These are phyloP conservation scores for Pisolithus microcarpus DNA, from an alignment of 768 basidiomycete species.

Conservation along the genomic window DNA sequence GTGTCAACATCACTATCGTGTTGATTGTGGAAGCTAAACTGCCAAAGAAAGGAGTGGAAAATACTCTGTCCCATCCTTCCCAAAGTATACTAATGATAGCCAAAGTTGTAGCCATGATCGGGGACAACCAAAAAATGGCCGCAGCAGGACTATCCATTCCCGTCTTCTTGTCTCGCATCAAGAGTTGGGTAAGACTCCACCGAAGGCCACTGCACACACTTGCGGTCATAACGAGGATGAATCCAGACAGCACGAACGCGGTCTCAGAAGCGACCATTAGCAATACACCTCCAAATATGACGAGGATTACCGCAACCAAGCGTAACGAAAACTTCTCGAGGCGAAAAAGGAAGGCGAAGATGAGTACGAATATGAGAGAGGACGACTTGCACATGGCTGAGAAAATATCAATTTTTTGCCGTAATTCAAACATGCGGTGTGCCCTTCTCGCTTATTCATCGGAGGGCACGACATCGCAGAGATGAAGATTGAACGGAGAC, in stretches of 20 bases:
- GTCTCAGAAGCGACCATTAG: constrained; percentile 97
- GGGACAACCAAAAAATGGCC: constrained; percentile 91
- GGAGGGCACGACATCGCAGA: background rate
- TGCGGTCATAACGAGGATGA: constrained; percentile 81
- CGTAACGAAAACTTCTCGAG: constrained; percentile 84
- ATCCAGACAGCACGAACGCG: constrained; percentile 73
- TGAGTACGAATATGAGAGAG: constrained; percentile 89
- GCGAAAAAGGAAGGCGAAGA: constrained; percentile 90
- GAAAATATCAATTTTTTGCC: background rate
- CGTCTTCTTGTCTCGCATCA: constrained; percentile 74
- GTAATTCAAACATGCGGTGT: background rate
- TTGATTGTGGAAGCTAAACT: constrained; percentile 40
- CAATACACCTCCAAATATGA: constrained; percentile 88
- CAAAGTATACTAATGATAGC: constrained; percentile 57
- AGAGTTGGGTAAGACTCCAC: constrained; percentile 90
- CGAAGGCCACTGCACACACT: constrained; percentile 88
- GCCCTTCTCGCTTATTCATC: background rate
- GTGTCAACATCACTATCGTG: constrained; percentile 60
- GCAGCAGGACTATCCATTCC: constrained; percentile 90
- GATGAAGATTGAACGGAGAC: constrained; percentile 20
- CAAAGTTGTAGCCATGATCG: constrained; percentile 75
- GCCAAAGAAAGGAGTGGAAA: constrained; percentile 63
- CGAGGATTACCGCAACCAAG: constrained; percentile 79
- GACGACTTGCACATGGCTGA: constrained; percentile 99
- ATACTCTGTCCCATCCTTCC: constrained; percentile 72